phyloP scores from a whole-genome alignment of 345 rosid genomes.

The Geranium brycei region DNA sequence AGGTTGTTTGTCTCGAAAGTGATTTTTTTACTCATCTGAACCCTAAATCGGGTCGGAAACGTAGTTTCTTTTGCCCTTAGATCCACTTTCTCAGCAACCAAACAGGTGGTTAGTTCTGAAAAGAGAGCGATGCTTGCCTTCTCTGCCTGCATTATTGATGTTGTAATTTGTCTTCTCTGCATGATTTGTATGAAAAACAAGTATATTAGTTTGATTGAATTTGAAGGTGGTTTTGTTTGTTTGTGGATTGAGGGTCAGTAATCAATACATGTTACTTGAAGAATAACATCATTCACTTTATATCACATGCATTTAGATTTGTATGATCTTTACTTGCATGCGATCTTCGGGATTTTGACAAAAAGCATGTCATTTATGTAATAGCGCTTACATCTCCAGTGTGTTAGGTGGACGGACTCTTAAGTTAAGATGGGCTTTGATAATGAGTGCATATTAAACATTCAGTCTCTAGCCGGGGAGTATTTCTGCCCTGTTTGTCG shows the following conservation, averaged over 20 bases:
- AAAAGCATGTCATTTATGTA: not conserved
- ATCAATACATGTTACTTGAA: not conserved
- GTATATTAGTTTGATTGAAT: not conserved
- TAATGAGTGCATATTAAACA: constrained; percentile 55
- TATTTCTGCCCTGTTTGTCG: constrained; percentile 77
- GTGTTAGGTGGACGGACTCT: not conserved
- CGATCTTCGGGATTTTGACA: too few species aligned
- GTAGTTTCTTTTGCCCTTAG: not conserved
- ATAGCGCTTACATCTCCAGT: not conserved
- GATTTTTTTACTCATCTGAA: not conserved
- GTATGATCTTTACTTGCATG: not conserved
- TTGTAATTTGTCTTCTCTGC: not conserved
- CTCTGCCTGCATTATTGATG: not conserved
- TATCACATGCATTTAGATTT: not conserved
- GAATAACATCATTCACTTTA: not conserved
- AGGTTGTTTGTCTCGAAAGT: not conserved
- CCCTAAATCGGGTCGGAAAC: not conserved
- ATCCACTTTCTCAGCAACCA: not conserved
- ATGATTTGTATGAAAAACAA: not conserved
- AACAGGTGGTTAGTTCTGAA: not conserved
- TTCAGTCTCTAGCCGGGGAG: constrained; percentile 61
- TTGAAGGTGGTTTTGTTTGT: not conserved
- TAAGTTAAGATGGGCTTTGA: constrained; percentile 53
- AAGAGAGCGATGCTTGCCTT: too few species aligned
- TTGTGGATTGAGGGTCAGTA: too few species aligned